Evolutionary conservation across 352 stramenopile species (phyloP), one percentile per base, ranked within the genome.

Genomic region (Pythium monospermum): DNA sequence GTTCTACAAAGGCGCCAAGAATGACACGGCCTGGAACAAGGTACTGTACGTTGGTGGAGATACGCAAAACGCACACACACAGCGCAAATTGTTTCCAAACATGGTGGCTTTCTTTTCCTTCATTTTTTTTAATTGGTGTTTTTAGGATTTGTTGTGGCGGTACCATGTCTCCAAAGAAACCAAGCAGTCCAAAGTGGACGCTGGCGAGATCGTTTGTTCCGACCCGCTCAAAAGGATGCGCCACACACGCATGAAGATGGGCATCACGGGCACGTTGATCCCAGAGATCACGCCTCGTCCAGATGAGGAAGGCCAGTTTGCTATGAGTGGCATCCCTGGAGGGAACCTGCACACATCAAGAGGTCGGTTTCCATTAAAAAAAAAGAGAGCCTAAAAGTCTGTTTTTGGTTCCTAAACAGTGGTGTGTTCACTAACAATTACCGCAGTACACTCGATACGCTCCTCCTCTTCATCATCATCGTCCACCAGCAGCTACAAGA

Each of bases 21-120:
- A 62, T 21, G 71, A 81, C 60, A 81, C 71, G 7, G 68, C 68
- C 6, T 82, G 71, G 68, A 82, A 77, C 62, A 78, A 82, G 64
- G 69, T n/a, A n/a, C n/a, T n/a, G n/a, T n/a, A n/a, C n/a, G n/a
- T n/a, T n/a, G n/a, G n/a, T n/a, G n/a, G n/a, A n/a, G n/a, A n/a
- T n/a, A n/a, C n/a, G n/a, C n/a, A n/a, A n/a, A n/a, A n/a, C n/a
- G n/a, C n/a, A n/a, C n/a, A n/a, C n/a, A n/a, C n/a, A n/a, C n/a
- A n/a, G n/a, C n/a, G n/a, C n/a, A n/a, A n/a, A n/a, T n/a, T n/a
- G n/a, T n/a, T n/a, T n/a, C n/a, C n/a, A n/a, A n/a, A n/a, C n/a
- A n/a, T n/a, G n/a, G n/a, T n/a, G n/a, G n/a, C n/a, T n/a, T n/a
- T n/a, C n/a, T n/a, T n/a, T n/a, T n/a, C n/a, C n/a, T n/a, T n/a